Evolutionary conservation across 495 filamentous ascomycete genomes (phyloP), one percentile per base, ranked within the genome.

Genomic region (Baudoinia panamericana): DNA sequence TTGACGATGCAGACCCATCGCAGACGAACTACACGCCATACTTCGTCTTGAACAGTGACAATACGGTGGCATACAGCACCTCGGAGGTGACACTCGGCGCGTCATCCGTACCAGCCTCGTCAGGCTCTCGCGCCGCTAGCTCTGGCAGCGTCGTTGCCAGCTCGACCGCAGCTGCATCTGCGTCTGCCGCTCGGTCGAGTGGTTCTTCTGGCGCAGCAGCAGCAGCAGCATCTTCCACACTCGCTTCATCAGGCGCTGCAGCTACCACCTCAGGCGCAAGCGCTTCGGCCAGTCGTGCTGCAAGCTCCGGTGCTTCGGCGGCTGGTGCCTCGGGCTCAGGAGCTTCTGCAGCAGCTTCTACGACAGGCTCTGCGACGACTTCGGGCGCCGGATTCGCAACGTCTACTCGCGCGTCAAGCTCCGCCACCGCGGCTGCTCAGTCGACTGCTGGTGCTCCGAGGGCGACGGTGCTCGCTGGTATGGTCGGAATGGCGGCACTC

Each of bases 1-100:
- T 71, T 45, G 53, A 61, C 45, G 72, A 70, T 47, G 34, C 31
- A 3, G 55, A 75, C 50, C 21, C 57, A 3, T 39, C 41, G 36
- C 41, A 65, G 30, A 56, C 58, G 56, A 79, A 80, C 62, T 80
- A 72, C 61, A 67, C 71, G 15, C 69, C 72, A 5, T 64, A 61
- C 23, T 79, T 80, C 59, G 52, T 57, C 19, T 64, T 80, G 21
- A 53, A 67, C 17, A 73, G 70, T 20, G 56, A 60, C 20, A 66
- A 64, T 34, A 67, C 56, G 19, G 54, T 60, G 3, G 46, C 57
- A 2, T 48, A 64, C 5, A 39, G 46, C 10, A 54, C 57, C 6
- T 39, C 60, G 11, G 48, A 50, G 38, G 54, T 66, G n/a, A 60
- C 57, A 36, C 30, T 59, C n/a, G 45, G 57, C 17, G 42, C 59